Percentiles rank a stretch among this genome's conserved stretches.
These are phyloP conservation scores for Hanseniaspora uvarum DNA, from an alignment of 1,139 yeast genomes.

Conservation along the genomic window DNA sequence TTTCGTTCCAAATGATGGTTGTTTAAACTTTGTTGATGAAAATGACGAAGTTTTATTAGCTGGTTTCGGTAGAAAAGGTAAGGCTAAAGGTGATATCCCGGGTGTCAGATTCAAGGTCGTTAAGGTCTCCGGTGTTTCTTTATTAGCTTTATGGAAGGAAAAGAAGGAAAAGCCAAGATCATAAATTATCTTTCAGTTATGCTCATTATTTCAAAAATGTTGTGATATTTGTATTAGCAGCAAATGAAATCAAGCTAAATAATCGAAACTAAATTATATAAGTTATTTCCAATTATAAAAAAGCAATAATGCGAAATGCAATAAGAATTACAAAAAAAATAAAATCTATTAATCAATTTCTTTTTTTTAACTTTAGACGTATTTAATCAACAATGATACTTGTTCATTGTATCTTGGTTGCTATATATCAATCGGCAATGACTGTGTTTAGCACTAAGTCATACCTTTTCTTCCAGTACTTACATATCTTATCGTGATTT, in stretches of 20 bases:
- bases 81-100: constrained; percentile 99
- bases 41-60: constrained; percentile 98
- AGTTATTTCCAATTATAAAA: not conserved
- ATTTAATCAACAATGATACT: no score
- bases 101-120: constrained; percentile 99
- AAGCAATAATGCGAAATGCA: not conserved
- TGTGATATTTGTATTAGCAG: no score
- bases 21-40: constrained; percentile 98
- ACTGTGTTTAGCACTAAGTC: not conserved
- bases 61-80: constrained; percentile 99
- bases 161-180: constrained; percentile 99
- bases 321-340: not conserved
- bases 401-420: not conserved
- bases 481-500: not conserved
- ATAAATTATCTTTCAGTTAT: constrained; percentile 34
- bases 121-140: constrained; percentile 99
- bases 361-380: no score
- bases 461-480: constrained; percentile 8
- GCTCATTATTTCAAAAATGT: not conserved
- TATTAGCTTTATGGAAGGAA: constrained; percentile 99
- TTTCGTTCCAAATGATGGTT: constrained; percentile 99
- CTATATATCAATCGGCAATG: not conserved
- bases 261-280: not conserved
- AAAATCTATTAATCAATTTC: not conserved
- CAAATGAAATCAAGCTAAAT: not conserved